Evolutionary conservation across 768 basidiomycete genomes (phyloP), one percentile per base, ranked within the genome.

Genomic region (Paxillus rubicundulus): DNA sequence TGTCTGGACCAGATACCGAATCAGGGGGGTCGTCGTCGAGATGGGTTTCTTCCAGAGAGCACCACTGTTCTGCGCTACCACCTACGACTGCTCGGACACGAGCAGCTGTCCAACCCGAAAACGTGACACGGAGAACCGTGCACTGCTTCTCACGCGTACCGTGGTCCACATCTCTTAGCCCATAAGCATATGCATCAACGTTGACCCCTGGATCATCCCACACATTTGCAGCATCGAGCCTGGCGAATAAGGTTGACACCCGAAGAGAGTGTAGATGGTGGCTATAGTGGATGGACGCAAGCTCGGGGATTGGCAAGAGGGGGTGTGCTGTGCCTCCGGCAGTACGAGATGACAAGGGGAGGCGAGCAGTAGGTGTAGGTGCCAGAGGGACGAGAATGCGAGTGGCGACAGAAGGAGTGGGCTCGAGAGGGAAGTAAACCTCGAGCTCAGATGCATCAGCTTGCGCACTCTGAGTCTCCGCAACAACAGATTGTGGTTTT

Each of bases 361-460:
- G 66, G n/a, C 84, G 83, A 4, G 77, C 65, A 0, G 83, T 82
- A 8, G 89, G 85, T 2, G 86, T 86, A 1, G 90, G 89, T 0
- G 85, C 85, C 53, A 92, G 80, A 47, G 90, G 89, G 28, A 92
- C 78, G 45, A 88, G 78, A 45, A 92, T 81, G 57, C 76, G 76
- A 9, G 89, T 89, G 10, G 79, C 84, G 4, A 85, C 80, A 5
- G 66, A 60, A 54, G 27, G 76, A 50, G 33, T 65, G 57, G 45
- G 61, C 42, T 17, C 68, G 3, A 61, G 56, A 21, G 77, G 65
- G 67, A 92, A 90, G 69, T 89, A 92, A 53, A 77, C 73, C 37
- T 88, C 81, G 27, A 87, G 62, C 47, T 79, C 77, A 20, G 61
- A 60, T 74, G 75, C 9, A 61, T 61, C 48, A 62, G 10, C 20